Percentiles rank a stretch among this genome's conserved stretches.
Conservation (phyloP, 225 moss, liverwort and hornwort species). For the Bryum argenteum region DNA sequence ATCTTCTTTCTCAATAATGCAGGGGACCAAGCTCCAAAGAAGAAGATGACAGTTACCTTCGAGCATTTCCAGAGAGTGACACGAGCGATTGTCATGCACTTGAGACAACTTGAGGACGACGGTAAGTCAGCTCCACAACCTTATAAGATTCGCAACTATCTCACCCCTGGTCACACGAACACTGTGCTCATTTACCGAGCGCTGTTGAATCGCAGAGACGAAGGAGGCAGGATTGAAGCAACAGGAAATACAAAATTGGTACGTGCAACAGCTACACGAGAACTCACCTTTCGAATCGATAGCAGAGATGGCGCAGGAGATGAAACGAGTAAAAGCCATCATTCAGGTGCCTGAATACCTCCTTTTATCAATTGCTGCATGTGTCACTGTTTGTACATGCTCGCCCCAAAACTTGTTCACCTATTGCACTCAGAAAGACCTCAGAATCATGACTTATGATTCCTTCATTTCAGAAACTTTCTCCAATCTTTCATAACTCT, state of each 20-base stretch:
- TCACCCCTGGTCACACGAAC: neutral
- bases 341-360: slow-evolving; percentile 65
- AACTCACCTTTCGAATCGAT: slow-evolving; percentile 74
- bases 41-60: slow-evolving; percentile 89
- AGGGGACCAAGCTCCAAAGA: slow-evolving; percentile 56
- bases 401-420: neutral
- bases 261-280: slow-evolving; percentile 74
- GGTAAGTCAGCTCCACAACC: slow-evolving; percentile 47
- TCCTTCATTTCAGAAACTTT: neutral
- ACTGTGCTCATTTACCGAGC: neutral
- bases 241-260: slow-evolving; percentile 85
- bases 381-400: neutral
- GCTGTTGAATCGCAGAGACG: slow-evolving; percentile 48
- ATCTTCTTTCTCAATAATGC: slow-evolving; percentile 28
- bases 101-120: slow-evolving; percentile 91
- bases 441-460: neutral
- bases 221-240: slow-evolving; percentile 82
- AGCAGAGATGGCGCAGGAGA: slow-evolving; percentile 73
- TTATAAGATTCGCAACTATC: slow-evolving; percentile 5
- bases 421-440: neutral
- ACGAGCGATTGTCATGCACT: slow-evolving; percentile 85
- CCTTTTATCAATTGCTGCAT: slow-evolving; percentile 6
- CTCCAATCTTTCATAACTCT: too few species aligned
- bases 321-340: slow-evolving; percentile 86
- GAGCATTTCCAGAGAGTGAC: slow-evolving; percentile 96